Percentiles rank a stretch among this genome's conserved stretches.
Evolutionary conservation across 176 grass and related monocot species (phyloP).

Genomic region (Aegilops umbellulata): DNA sequence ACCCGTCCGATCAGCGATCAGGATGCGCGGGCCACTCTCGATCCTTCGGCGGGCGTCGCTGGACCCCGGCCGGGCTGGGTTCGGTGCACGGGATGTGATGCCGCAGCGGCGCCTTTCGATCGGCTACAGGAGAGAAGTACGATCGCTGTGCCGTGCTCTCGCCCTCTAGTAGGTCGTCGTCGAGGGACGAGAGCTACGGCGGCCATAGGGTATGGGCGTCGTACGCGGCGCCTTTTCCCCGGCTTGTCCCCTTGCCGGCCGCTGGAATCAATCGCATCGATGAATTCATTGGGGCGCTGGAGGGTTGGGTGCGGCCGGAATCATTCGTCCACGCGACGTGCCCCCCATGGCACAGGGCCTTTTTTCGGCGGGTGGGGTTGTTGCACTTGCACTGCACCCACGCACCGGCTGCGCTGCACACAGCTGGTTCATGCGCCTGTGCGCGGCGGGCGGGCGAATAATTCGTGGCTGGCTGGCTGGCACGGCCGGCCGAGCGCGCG

Average conservation of each 20-base stretch:
- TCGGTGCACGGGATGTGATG: not conserved
- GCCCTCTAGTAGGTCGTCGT: not conserved
- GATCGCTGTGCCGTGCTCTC: not conserved
- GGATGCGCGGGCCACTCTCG: not conserved
- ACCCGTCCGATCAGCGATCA: not conserved
- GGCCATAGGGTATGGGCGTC: not conserved
- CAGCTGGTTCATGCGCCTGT: no score
- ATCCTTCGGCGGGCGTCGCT: not conserved
- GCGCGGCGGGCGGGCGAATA: not conserved
- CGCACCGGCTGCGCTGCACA: not conserved
- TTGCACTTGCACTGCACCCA: not conserved
- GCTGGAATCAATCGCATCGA: not conserved
- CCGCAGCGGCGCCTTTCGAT: not conserved
- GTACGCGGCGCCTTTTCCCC: not conserved
- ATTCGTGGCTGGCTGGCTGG: not conserved
- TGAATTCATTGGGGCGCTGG: not conserved
- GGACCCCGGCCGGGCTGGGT: not conserved
- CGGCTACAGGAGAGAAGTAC: not conserved
- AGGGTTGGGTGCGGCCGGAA: not conserved
- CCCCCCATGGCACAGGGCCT: not conserved
- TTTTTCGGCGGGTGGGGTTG: not conserved
- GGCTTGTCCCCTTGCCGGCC: constrained; percentile 7
- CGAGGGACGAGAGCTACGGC: not conserved
- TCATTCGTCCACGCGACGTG: constrained; percentile 5
- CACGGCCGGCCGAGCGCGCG: no score